Evolutionary conservation across 2,329 filamentous ascomycete genomes (phyloP).

Genomic region (Trichoderma oligosporum): DNA sequence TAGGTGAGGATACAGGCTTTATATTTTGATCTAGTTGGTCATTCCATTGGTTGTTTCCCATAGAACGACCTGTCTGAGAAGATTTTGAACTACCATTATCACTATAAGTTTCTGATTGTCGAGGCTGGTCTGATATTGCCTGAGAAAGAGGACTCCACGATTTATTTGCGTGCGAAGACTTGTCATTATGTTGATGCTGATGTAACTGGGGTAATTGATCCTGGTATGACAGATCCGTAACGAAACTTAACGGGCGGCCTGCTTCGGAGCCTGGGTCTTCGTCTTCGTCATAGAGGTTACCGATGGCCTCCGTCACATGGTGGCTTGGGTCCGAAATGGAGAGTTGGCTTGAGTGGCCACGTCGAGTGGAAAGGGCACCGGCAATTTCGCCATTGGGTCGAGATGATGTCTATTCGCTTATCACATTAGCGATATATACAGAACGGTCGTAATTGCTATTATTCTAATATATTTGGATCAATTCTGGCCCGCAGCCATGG

Average conservation of each 20-base stretch:
- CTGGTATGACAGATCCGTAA: slow-evolving; percentile 52
- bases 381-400: slow-evolving; percentile 53
- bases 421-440: slow-evolving; percentile 15
- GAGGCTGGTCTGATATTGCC: slow-evolving; percentile 41
- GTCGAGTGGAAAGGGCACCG: slow-evolving; percentile 55
- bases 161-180: slow-evolving; percentile 32
- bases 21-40: slow-evolving; percentile 41
- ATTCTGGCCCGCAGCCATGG: background rate
- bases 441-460: slow-evolving; percentile 8
- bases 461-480: background rate
- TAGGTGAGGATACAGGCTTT: slow-evolving; percentile 49
- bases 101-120: slow-evolving; percentile 19
- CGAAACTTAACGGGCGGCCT: slow-evolving; percentile 69
- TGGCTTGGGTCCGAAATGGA: slow-evolving; percentile 84
- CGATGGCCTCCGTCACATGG: slow-evolving; percentile 92
- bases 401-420: slow-evolving; percentile 52
- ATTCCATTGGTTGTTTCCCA: slow-evolving; percentile 40
- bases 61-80: slow-evolving; percentile 41
- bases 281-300: slow-evolving; percentile 80
- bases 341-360: slow-evolving; percentile 55
- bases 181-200: slow-evolving; percentile 15
- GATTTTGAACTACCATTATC: slow-evolving; percentile 39
- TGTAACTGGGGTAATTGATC: slow-evolving; percentile 44
- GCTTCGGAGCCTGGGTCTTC: slow-evolving; percentile 57
- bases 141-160: slow-evolving; percentile 42